phyloP scores from a whole-genome alignment of 208 protist species.

The Leishmania lainsoni region DNA sequence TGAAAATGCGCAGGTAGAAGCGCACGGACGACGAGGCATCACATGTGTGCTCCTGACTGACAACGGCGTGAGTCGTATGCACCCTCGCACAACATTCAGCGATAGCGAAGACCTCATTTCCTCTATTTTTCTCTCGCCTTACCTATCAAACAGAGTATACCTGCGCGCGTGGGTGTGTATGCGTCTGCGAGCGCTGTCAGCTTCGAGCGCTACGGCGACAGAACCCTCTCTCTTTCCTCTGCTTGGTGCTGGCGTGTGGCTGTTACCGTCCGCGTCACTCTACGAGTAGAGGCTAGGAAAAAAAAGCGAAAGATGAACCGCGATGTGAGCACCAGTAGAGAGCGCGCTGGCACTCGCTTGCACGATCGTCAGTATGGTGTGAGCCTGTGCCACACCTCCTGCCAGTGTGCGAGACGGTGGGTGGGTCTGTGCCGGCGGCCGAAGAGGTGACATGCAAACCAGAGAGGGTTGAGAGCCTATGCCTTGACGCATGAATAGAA shows the following conservation, averaged over 20 bases:
- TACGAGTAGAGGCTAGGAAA: not conserved
- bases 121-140: not conserved
- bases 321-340: not conserved
- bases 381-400: not conserved
- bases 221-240: not conserved
- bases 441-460: not conserved
- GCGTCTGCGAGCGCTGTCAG: not conserved
- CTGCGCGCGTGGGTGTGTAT: not conserved
- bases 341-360: not conserved
- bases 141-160: not conserved
- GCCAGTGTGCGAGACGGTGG: not conserved
- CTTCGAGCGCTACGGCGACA: not conserved
- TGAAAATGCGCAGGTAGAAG: not conserved
- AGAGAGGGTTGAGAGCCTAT: not conserved
- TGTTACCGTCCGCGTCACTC: not conserved
- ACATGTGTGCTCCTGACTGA: not conserved
- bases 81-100: not conserved
- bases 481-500: not conserved
- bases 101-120: not conserved
- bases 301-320: not conserved
- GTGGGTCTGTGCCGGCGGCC: not conserved
- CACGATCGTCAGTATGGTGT: not conserved
- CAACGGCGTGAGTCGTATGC: not conserved
- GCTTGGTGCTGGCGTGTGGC: not conserved
- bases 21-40: conserved; percentile 5